Evolutionary conservation across 257 asterid species (phyloP), one percentile per base, ranked within the genome.

Genomic region (Nicotiana noctiflora): DNA sequence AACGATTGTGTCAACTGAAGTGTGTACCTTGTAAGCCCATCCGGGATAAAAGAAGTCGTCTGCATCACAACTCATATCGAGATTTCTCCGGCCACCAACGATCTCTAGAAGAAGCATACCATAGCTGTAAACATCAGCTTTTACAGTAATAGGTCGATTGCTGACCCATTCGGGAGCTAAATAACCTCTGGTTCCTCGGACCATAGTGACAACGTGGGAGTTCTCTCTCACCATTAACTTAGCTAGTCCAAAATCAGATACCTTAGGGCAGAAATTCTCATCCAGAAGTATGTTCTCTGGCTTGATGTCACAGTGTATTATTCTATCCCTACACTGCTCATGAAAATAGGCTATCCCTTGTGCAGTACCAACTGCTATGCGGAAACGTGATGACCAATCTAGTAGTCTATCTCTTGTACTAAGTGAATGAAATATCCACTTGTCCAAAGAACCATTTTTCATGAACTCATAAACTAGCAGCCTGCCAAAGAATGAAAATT

Each of bases 21-120:
- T 82, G 97, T 0, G 93, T 93, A 92, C 98, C 97, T 93, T 94
- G 88, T 89, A 94, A 31, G 98, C 98, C 98, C 98, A 92, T 17
- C 98, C 97, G 6, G 98, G 98, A 76, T 88, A 94, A 51, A 93
- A 93, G 90, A 94, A 94, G 79, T 89, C 91, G 10, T 94, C 97
- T 37, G 91, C 92, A 80, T 90, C 93, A 63, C 76, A 89, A 81
- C 84, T 90, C 97, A 94, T 94, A 44, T 94, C 97, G 17, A 92
- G 92, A 81, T 94, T 94, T 84, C 98, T 88, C 83, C 97, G 84
- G 14, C 98, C 97, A 5, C 98, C 97, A 46, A 94, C 68, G 15
- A 92, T 92, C 89, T 94, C 98, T 15, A 94, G 82, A 62, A 94
- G 88, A 51, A 94, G 98, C 98, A 94, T 94, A 15, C 98, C 98